Evolutionary conservation across 2,329 filamentous ascomycete genomes (phyloP), one percentile per base, ranked within the genome.

Genomic region (Stemphylium lycopersici): DNA sequence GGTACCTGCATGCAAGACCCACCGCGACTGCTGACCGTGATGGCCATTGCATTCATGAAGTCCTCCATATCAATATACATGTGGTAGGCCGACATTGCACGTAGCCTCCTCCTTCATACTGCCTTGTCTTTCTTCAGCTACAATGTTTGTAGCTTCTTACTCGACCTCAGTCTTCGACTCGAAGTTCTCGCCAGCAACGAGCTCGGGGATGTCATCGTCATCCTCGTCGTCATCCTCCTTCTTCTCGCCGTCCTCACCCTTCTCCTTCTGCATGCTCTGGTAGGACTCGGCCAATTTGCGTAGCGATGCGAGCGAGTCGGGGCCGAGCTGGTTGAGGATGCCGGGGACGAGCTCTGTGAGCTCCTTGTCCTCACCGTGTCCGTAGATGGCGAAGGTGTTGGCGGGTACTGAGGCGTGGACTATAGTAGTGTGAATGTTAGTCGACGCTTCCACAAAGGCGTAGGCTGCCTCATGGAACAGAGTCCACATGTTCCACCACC

Each of bases 331-430:
- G 89, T 98, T 99, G 63, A 99, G 90, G 82, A 99, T 99, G 66
- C 95, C 95, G 73, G 95, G 95, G 66, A 99, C 95, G 72, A 99
- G 92, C 84, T 99, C 95, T 61, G 95, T 99, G 68, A 99, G 90
- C 84, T 99, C 95, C 87, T 99, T 99, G 83, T 99, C 95, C 84
- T 99, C 95, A 66, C 93, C 95, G 79, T 91, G 89, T 71, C 95
- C 95, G 85, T 98, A 99, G 84, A 99, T 96, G 81, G 95, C 95
- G 80, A 98, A 99, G 79, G 95, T 99, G 88, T 99, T 99, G 80
- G 93, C 87, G 72, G 93, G 92, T 69, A 98, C 93, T 60, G 95
- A 91, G 66, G 93, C 95, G 83, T 99, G 95, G 67, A 99, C 95
- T 99, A 69, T 15, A 36, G 11, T 32, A 6, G 20, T 8, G 34